These are phyloP conservation scores for Blastomyces emzantsi DNA, from an alignment of 2,329 filamentous ascomycete species.

Conservation along the genomic window DNA sequence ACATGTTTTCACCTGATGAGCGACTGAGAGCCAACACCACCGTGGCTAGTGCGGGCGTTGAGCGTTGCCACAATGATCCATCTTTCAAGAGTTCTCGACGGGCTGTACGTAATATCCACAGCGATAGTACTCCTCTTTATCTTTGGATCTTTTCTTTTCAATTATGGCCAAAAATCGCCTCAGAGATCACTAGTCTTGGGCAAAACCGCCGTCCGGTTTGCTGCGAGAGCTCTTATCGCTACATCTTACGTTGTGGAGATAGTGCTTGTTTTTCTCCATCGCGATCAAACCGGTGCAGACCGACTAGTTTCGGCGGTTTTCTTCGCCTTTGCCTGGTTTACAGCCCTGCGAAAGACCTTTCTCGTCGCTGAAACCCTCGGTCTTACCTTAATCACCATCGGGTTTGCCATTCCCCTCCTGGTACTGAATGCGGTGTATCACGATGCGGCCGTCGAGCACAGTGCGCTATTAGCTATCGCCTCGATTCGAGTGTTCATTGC, in stretches of 20 bases:
- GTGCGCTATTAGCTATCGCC: not conserved
- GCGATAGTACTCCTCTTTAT: not conserved
- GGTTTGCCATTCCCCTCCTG: not conserved
- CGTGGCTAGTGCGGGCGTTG: not conserved
- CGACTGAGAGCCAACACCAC: no score
- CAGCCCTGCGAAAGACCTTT: not conserved
- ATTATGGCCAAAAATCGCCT: not conserved
- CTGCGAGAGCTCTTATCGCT: not conserved
- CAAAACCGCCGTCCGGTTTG: not conserved
- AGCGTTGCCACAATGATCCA: not conserved
- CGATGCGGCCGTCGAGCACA: not conserved
- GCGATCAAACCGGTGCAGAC: not conserved
- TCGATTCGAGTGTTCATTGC: not conserved
- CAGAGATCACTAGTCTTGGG: not conserved
- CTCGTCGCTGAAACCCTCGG: not conserved
- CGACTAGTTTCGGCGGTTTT: not conserved
- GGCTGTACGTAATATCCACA: not conserved
- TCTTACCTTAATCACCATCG: not conserved
- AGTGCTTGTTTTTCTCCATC: not conserved
- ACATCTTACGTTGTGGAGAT: not conserved
- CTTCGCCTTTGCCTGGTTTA: not conserved
- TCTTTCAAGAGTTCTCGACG: not conserved
- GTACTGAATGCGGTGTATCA: not conserved
- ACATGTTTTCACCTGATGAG: no score
- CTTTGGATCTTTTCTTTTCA: not conserved